Conservation (phyloP, 2,329 filamentous ascomycete species). For the Bipolaris sorokiniana region DNA sequence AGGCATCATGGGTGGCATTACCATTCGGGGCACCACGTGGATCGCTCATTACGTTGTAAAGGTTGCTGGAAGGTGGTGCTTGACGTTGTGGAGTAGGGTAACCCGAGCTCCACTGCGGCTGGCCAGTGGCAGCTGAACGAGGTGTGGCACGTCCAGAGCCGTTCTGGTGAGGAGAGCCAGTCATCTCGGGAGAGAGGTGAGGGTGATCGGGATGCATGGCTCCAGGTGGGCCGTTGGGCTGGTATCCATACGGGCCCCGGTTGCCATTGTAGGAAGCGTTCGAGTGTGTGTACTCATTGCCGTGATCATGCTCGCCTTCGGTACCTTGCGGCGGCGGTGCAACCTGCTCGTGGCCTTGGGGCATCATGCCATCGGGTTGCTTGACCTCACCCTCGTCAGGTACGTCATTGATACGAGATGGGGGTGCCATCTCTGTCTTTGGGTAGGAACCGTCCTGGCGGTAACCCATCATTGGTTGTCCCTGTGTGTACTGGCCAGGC, state of each 20-base stretch:
- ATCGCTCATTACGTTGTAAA: slow-evolving; percentile 90
- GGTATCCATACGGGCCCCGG: slow-evolving; percentile 79
- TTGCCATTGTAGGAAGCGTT: slow-evolving; percentile 72
- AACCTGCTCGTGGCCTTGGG: slow-evolving; percentile 55
- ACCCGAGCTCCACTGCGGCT: slow-evolving; percentile 73
- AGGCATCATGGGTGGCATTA: slow-evolving; percentile 70
- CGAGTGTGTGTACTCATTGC: slow-evolving; percentile 85
- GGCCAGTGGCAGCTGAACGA: slow-evolving; percentile 73
- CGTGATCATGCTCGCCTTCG: slow-evolving; percentile 75
- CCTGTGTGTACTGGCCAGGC: slow-evolving; percentile 73
- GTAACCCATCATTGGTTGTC: slow-evolving; percentile 70
- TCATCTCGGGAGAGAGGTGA: slow-evolving; percentile 82
- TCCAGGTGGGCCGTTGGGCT: slow-evolving; percentile 67
- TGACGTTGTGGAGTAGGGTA: slow-evolving; percentile 81
- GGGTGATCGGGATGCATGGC: slow-evolving; percentile 73
- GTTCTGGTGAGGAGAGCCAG: slow-evolving; percentile 81
- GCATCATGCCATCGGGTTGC: slow-evolving; percentile 65
- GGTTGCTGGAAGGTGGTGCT: slow-evolving; percentile 72
- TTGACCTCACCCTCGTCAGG: slow-evolving; percentile 70
- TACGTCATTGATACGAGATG: slow-evolving; percentile 67
- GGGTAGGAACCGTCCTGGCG: slow-evolving; percentile 60
- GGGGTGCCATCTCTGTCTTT: slow-evolving; percentile 89
- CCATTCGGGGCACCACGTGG: slow-evolving; percentile 72
- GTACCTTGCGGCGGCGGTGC: slow-evolving; percentile 65
- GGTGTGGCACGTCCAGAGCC: slow-evolving; percentile 85